These are phyloP conservation scores for Plantago lanceolata DNA, from an alignment of 305 asterid genomes.

Conservation along the genomic window DNA sequence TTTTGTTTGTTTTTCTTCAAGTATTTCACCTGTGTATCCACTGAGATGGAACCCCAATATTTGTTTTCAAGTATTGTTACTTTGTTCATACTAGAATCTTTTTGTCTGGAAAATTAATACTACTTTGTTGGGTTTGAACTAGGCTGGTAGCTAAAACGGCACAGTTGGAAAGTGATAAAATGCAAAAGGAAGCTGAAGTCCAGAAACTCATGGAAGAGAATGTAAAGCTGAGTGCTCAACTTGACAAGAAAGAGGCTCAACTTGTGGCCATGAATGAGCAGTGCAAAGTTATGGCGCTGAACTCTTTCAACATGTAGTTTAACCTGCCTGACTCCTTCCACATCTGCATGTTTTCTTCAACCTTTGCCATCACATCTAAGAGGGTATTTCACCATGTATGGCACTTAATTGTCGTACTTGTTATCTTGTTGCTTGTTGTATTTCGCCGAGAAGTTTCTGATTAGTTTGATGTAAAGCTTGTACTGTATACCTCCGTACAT, in stretches of 20 bases:
- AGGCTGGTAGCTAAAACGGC: constrained; percentile 77
- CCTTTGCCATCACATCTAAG: neutral
- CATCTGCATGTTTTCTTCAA: neutral
- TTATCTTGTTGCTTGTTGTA: constrained; percentile 26
- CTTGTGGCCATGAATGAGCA: constrained; percentile 96
- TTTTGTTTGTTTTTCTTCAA: too few species aligned
- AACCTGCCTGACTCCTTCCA: constrained; percentile 17
- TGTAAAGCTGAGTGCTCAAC: constrained; percentile 57
- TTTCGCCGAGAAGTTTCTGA: constrained; percentile 13
- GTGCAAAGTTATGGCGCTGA: constrained; percentile 89
- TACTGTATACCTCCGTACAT: neutral
- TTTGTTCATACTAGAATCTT: neutral
- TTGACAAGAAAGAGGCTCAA: constrained; percentile 97
- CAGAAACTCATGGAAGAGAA: constrained; percentile 92
- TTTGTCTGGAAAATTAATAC: constrained; percentile 15
- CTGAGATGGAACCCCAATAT: neutral
- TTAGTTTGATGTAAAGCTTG: constrained; percentile 18
- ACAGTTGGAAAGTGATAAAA: constrained; percentile 81
- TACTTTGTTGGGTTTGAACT: constrained; percentile 26
- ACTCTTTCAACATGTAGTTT: constrained; percentile 49
- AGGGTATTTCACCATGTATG: neutral
- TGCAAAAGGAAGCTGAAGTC: constrained; percentile 87
- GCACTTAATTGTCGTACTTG: constrained; percentile 13
- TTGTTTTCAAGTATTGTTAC: neutral
- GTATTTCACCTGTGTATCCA: neutral